Base-by-base conservation (phyloP, 2,329 filamentous ascomycete genomes). In the Knufia fluminis region DNA sequence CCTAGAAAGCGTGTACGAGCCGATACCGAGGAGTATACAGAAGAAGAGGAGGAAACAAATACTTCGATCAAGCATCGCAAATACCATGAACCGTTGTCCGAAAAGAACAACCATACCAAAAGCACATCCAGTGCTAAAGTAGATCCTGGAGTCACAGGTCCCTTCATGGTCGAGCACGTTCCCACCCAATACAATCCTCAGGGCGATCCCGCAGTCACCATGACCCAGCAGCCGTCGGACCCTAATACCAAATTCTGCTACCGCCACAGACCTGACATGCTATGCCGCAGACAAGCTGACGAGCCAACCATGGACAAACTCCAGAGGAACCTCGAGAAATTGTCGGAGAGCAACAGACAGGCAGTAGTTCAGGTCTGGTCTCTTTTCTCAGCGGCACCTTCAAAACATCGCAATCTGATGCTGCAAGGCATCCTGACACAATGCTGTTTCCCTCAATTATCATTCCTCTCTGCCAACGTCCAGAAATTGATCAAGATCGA, bases 301-400 rank as follows among this genome's bases (percentile, higher is more conserved):
- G 92, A 97, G 70, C 84, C 85, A 41, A 92, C 92, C 55, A 98
- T 98, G 92, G 87, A 91, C 59, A 83, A 90, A 64, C 79, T 98
- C 54, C 92, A 98, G 65, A 83, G 82, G 61, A 85, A 92, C 66
- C 79, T 97, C 46, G 85, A 91, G 59, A 82, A 78, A 41, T 77
- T 96, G 28, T 84, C 89, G 3, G 79, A 85, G 54, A 82, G 79
- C 56, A 92, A 98, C 65, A 89, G 95, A 68, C 88, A 96, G 68
- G 90, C 86, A 62, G 96, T 98, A 61, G 88, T 90, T 28, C 91
- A 96, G 62, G 90, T 97, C 49, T 98, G 92, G 92, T 94, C 91
- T 0, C 76, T 97, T 42, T 98, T 98, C 72, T 97, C 91, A 0
- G 92, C 92, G 33, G 90, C 92, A 0, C 92, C 92, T 0, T 79